Evolutionary conservation across 148 eudicot species (phyloP).

Genomic region (Heliamphora exappendiculata): DNA sequence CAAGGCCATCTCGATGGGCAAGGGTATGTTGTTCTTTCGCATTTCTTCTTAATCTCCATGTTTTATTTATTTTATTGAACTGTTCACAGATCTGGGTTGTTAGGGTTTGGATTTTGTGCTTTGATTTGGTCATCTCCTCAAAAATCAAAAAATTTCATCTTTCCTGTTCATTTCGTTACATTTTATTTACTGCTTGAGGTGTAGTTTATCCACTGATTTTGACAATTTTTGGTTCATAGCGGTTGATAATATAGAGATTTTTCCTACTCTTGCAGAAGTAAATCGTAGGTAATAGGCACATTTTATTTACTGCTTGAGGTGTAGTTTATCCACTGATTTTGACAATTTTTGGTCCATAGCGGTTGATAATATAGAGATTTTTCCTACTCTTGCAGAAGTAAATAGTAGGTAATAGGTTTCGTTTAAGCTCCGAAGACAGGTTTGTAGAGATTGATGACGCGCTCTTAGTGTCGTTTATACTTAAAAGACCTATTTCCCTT

Average conservation of each 20-base stretch:
- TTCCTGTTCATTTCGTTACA: too few relatives aligned
- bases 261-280: too few relatives aligned
- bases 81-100: background rate
- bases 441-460: too few relatives aligned
- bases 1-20: conserved; percentile 51
- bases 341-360: background rate
- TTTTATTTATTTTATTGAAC: background rate
- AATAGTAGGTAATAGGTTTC: too few relatives aligned
- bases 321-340: background rate
- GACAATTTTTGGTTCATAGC: background rate
- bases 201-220: background rate
- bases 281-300: too few relatives aligned
- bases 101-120: background rate
- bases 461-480: background rate
- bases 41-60: background rate
- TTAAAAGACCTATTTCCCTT: background rate
- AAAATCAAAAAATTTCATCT: background rate
- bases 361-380: background rate
- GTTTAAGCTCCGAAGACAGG: too few relatives aligned
- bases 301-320: background rate
- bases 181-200: background rate
- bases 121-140: background rate
- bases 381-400: too few relatives aligned
- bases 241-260: background rate
- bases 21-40: conserved; percentile 26